These are phyloP conservation scores for Fusarium sp. DNA, from an alignment of 2,329 filamentous ascomycete species.

Conservation along the genomic window DNA sequence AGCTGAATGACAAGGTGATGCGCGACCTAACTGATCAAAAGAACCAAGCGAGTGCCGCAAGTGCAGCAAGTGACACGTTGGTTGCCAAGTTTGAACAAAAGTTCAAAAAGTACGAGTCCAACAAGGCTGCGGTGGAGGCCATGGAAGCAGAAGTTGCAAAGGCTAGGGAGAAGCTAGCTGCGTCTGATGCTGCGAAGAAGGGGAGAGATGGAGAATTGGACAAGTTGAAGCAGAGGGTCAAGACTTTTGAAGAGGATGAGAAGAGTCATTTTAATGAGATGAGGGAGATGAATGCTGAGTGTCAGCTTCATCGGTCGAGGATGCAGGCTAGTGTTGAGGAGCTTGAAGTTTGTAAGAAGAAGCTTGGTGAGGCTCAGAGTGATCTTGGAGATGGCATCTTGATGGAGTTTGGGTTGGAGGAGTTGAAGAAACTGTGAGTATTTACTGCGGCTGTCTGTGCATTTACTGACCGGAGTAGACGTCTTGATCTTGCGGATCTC, in stretches of 20 bases:
- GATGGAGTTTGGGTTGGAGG: constrained; percentile 33
- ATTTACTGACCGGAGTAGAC: constrained; percentile 32
- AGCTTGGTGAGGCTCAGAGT: constrained; percentile 35
- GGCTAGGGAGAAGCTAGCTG: constrained; percentile 53
- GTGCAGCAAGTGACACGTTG: constrained; percentile 35
- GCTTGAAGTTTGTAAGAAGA: constrained; percentile 34
- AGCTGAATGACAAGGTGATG: constrained; percentile 43
- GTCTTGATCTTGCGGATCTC: constrained; percentile 39
- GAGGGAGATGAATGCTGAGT: constrained; percentile 44
- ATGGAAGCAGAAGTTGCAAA: constrained; percentile 61
- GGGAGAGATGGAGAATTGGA: constrained; percentile 56
- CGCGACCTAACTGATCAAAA: constrained; percentile 42
- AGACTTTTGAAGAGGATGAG: constrained; percentile 30
- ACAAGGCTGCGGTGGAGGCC: constrained; percentile 48
- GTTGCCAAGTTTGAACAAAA: constrained; percentile 43
- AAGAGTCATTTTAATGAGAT: constrained; percentile 39
- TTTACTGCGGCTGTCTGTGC: fast-evolving
- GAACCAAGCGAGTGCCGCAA: constrained; percentile 32
- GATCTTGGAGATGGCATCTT: constrained; percentile 42
- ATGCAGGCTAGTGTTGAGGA: constrained; percentile 38
- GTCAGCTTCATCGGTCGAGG: constrained; percentile 40
- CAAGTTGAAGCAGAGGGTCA: constrained; percentile 47
- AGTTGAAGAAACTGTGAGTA: constrained; percentile 43
- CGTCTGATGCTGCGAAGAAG: constrained; percentile 60
- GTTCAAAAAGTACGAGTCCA: constrained; percentile 43